Conservation (phyloP, 805 yeast genomes). For the Cyberlindnera subsufficiens region DNA sequence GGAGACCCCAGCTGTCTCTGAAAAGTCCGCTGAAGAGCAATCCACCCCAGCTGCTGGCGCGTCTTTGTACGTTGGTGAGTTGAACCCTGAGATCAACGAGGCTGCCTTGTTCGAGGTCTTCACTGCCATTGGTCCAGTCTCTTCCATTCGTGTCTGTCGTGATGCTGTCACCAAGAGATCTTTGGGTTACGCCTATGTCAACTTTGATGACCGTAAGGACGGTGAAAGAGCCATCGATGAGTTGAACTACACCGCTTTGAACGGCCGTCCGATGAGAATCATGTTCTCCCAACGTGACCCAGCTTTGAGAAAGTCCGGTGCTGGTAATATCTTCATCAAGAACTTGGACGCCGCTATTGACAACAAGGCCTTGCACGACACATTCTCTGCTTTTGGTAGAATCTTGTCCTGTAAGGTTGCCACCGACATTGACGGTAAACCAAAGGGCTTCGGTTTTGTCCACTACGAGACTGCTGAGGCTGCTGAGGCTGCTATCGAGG, state of each 20-base stretch:
- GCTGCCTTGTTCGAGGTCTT: slow-evolving; percentile 92
- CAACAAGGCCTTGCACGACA: slow-evolving; percentile 97
- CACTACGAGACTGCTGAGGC: slow-evolving; percentile 92
- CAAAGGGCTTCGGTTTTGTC: slow-evolving; percentile 96
- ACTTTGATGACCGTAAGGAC: slow-evolving; percentile 83
- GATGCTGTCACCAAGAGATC: slow-evolving; percentile 96
- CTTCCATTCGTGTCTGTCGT: slow-evolving; percentile 97
- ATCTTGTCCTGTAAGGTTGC: slow-evolving; percentile 97
- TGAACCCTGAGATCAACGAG: slow-evolving; percentile 88
- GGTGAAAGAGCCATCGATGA: slow-evolving; percentile 94
- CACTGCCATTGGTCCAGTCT: slow-evolving; percentile 90
- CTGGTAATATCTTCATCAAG: slow-evolving; percentile 96
- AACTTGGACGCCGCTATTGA: slow-evolving; percentile 97
- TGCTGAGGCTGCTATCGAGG: slow-evolving; percentile 92
- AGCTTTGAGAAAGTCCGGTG: slow-evolving; percentile 86
- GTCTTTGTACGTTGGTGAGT: slow-evolving; percentile 95
- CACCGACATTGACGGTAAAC: slow-evolving; percentile 82
- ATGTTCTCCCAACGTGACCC: slow-evolving; percentile 99
- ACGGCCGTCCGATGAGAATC: slow-evolving; percentile 96
- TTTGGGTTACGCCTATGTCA: slow-evolving; percentile 96
- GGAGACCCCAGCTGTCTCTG: slow-evolving; percentile 11
- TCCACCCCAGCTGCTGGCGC: slow-evolving; percentile 26
- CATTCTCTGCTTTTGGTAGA: slow-evolving; percentile 94
- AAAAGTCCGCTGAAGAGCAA: slow-evolving; percentile 4
- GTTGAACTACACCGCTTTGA: slow-evolving; percentile 88